These are phyloP conservation scores for Halocafeteria seosinensis DNA, from an alignment of 108 stramenopile genomes.

Conservation along the genomic window DNA sequence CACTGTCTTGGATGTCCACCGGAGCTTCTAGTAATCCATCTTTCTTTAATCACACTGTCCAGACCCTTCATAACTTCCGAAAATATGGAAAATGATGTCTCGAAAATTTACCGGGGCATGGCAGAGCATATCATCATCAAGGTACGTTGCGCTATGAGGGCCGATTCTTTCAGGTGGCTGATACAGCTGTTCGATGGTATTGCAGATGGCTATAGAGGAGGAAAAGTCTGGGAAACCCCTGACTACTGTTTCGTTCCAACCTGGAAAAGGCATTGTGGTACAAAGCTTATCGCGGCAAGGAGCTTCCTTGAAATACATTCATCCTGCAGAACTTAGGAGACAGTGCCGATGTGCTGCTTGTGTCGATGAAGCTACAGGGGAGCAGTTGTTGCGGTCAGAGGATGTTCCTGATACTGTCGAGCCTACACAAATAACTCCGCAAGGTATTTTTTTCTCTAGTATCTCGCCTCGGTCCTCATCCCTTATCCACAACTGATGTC, in stretches of 20 bases:
- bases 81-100: too few species aligned
- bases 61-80: too few species aligned
- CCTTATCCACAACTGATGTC: constrained; percentile 18
- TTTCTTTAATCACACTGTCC: too few species aligned
- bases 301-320: neutral
- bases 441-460: neutral
- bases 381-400: neutral
- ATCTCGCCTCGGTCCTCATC: neutral
- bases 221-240: neutral
- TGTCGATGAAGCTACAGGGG: neutral
- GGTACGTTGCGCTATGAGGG: too few species aligned
- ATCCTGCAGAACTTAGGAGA: neutral
- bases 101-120: too few species aligned
- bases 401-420: neutral
- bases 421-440: neutral
- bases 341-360: neutral
- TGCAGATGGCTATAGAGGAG: neutral
- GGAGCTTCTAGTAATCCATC: too few species aligned
- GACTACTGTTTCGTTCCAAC: neutral
- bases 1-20: too few species aligned
- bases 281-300: neutral
- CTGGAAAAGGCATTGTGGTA: neutral
- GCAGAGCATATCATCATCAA: too few species aligned
- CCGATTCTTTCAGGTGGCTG: neutral
- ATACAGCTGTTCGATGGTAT: neutral